phyloP scores from a whole-genome alignment of 345 rosid species.

The Nephelium lappaceum region DNA sequence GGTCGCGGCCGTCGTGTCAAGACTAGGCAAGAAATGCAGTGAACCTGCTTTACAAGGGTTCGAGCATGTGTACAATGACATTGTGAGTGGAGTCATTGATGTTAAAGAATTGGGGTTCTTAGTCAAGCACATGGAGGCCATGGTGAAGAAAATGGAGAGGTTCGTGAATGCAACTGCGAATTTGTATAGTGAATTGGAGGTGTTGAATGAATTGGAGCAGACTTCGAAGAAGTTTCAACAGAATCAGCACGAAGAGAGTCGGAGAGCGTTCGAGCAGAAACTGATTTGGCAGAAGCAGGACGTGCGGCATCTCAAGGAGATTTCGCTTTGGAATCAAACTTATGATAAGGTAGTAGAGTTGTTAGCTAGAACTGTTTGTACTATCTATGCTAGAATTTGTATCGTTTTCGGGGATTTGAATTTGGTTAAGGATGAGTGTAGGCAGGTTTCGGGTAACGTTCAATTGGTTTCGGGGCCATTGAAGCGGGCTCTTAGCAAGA shows the following conservation, averaged over 20 bases:
- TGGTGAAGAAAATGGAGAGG: slow-evolving; percentile 94
- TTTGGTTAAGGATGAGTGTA: slow-evolving; percentile 30
- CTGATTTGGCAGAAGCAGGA: slow-evolving; percentile 96
- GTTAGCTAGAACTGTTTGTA: slow-evolving; percentile 86
- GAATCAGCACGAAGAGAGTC: slow-evolving; percentile 82
- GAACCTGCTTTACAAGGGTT: slow-evolving; percentile 95
- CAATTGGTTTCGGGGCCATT: slow-evolving; percentile 40
- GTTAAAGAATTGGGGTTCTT: slow-evolving; percentile 79
- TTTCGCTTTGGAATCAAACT: slow-evolving; percentile 88
- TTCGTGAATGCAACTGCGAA: slow-evolving; percentile 65
- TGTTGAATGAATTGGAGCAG: slow-evolving; percentile 80
- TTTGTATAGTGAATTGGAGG: slow-evolving; percentile 91
- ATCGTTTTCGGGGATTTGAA: slow-evolving; percentile 62
- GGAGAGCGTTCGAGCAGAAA: slow-evolving; percentile 89
- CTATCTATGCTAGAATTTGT: slow-evolving; percentile 74
- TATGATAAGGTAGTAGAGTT: slow-evolving; percentile 90
- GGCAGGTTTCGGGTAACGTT: slow-evolving; percentile 30
- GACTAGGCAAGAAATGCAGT: slow-evolving; percentile 82
- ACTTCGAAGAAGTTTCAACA: slow-evolving; percentile 76
- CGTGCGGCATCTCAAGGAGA: slow-evolving; percentile 81
- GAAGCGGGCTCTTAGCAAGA: slow-evolving; percentile 57
- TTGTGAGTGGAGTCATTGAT: slow-evolving; percentile 73
- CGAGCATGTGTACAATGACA: slow-evolving; percentile 90
- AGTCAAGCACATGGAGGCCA: slow-evolving; percentile 91
- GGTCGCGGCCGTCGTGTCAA: slow-evolving; percentile 78